Percentiles rank a stretch among this genome's conserved stretches.
These are phyloP conservation scores for Fagopyrum tataricum DNA, from an alignment of 148 eudicot genomes.

Conservation along the genomic window DNA sequence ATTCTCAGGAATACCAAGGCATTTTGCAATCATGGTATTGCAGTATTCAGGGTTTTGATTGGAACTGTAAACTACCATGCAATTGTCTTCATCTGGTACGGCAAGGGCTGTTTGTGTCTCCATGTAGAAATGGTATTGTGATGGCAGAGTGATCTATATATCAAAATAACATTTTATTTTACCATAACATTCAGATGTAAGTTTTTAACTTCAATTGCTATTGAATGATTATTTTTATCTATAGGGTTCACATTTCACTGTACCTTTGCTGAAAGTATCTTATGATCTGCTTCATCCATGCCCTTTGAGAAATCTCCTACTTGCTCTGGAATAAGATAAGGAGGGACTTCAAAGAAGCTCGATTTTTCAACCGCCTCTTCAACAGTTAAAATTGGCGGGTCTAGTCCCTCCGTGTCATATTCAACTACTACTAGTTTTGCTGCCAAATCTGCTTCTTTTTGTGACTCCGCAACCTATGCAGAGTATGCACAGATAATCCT, in stretches of 20 bases:
- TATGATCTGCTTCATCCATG: constrained; percentile 87
- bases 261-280: constrained; percentile 83
- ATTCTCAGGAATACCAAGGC: constrained; percentile 74
- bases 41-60: constrained; percentile 63
- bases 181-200: neutral
- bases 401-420: constrained; percentile 58
- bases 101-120: constrained; percentile 84
- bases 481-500: constrained; percentile 20
- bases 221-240: neutral
- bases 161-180: neutral
- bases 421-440: constrained; percentile 53
- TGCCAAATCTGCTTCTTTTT: constrained; percentile 66
- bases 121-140: constrained; percentile 77
- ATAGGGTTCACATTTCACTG: neutral
- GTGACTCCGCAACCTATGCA: constrained; percentile 71
- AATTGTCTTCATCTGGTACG: constrained; percentile 84
- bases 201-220: neutral
- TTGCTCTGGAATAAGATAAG: constrained; percentile 42
- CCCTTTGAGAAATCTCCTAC: constrained; percentile 80
- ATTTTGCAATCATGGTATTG: constrained; percentile 47
- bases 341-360: constrained; percentile 74
- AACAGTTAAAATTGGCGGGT: constrained; percentile 76
- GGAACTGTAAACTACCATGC: constrained; percentile 81
- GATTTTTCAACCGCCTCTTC: constrained; percentile 83
- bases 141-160: constrained; percentile 64